Percentiles rank a stretch among this genome's conserved stretches.
Evolutionary conservation across 2,329 filamentous ascomycete species (phyloP).

Genomic region (Penicillium decumbens): DNA sequence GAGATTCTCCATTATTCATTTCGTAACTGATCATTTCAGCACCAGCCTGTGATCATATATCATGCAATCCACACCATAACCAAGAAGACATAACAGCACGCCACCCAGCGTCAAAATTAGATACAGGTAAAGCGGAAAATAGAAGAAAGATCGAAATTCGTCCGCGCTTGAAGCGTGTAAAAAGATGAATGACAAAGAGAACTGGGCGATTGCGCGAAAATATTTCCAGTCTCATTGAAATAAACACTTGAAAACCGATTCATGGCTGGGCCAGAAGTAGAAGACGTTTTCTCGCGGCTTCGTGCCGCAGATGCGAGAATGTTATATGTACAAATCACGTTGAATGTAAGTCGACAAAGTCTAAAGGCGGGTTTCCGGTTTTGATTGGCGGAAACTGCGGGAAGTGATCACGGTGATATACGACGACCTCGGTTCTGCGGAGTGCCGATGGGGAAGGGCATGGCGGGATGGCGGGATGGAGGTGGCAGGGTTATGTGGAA

Average conservation of each 20-base stretch:
- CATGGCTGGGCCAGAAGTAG: not conserved
- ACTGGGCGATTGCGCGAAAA: not conserved
- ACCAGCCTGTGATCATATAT: constrained; percentile 13
- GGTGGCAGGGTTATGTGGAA: not conserved
- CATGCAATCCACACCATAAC: constrained; percentile 11
- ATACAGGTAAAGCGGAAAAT: constrained; percentile 19
- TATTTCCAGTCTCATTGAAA: not conserved
- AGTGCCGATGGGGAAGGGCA: constrained; percentile 8
- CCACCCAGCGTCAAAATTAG: constrained; percentile 21
- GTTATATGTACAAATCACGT: constrained; percentile 35
- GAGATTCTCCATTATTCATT: not conserved
- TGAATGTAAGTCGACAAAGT: constrained; percentile 24
- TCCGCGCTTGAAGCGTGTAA: not conserved
- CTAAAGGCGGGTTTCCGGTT: constrained; percentile 15
- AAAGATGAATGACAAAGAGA: constrained; percentile 9
- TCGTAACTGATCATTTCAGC: not conserved
- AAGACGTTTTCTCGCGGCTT: too few relatives aligned
- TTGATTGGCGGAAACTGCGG: constrained; percentile 9
- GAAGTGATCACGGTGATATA: constrained; percentile 12
- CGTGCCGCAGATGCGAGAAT: constrained; percentile 15
- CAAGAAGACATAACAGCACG: constrained; percentile 5
- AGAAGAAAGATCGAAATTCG: not conserved
- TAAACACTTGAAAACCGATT: not conserved
- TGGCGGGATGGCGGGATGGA: not conserved
- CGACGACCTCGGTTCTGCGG: constrained; percentile 16